Evolutionary conservation across 1,284 basidiomycete genomes (phyloP), one percentile per base, ranked within the genome.

Genomic region (Sanghuangporus sanghuang): DNA sequence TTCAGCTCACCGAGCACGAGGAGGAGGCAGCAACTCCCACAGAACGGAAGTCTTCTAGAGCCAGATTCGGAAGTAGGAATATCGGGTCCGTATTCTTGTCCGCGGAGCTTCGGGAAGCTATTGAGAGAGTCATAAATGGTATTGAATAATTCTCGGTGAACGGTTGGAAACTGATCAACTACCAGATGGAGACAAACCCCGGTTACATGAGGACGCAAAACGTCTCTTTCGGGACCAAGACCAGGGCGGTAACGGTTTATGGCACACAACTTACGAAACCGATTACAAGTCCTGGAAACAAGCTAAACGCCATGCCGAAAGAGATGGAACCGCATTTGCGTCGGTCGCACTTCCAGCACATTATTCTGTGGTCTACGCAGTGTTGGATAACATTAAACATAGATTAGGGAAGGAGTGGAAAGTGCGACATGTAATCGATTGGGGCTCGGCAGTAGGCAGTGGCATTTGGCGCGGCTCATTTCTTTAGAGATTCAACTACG

Each of bases 11-110:
- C 53, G 66, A 69, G 48, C 69, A 72, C 36, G 71, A 72, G 49
- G 64, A 73, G 21, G 72, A 74, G 18, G 73, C 75, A 39, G 8
- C 21, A 46, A 70, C 68, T 12, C 72, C 75, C 60, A 78, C 79
- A 59, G 77, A 82, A 52, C 76, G 90, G 63, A 89, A 90, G 70
- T 93, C 91, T 23, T 91, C 93, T 57, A 92, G 93, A 35, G 90
- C 92, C 21, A 74, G 79, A 12, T 89, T 92, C 73, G 93, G 93
- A 16, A 89, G 88, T 67, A 82, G 86, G 66, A 75, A 80, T 36
- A 80, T 93, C 58, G 90, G 91, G 7, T 76, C 85, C 61, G 83
- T 93, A 11, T 76, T 87, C 8, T 71, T 96, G 9, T 89, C 93
- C 1, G 72, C 80, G 9, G 85, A 92, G 72, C 78, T 96, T 62